A percentile compares a stretch with the other conserved stretches of the same genome.
These are phyloP conservation scores for Musa acuminata DNA, from an alignment of 176 grass and related monocot genomes.

Conservation along the genomic window DNA sequence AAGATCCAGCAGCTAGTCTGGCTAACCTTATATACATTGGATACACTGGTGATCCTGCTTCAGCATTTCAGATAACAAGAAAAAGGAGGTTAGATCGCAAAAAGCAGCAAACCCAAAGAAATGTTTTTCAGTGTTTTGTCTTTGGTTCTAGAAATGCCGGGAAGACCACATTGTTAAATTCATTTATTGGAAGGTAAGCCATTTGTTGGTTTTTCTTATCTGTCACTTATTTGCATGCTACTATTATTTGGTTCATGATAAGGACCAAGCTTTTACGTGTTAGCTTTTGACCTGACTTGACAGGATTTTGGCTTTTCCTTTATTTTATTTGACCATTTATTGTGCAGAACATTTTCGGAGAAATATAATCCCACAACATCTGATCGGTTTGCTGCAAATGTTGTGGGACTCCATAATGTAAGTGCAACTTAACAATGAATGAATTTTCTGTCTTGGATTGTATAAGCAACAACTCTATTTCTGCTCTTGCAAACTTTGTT, in stretches of 20 bases:
- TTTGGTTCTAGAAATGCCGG: conserved; percentile 81
- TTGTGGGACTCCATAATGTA: conserved; percentile 80
- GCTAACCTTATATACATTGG: conserved; percentile 88
- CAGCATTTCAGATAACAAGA: conserved; percentile 72
- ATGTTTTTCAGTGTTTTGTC: conserved; percentile 83
- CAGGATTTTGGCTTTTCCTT: neutral
- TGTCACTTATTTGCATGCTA: neutral
- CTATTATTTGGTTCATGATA: neutral
- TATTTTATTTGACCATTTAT: conserved; percentile 19
- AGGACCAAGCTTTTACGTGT: neutral
- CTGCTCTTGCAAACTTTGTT: too few relatives aligned
- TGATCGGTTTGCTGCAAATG: conserved; percentile 67
- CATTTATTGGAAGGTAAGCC: conserved; percentile 78
- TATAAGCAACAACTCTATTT: too few relatives aligned
- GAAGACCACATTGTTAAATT: conserved; percentile 73
- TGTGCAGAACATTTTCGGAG: conserved; percentile 66
- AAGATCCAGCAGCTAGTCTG: conserved; percentile 70
- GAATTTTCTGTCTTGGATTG: neutral
- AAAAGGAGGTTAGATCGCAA: conserved; percentile 93
- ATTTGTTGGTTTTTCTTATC: neutral
- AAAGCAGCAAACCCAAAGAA: conserved; percentile 66
- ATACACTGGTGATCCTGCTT: conserved; percentile 52
- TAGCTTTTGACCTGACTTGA: neutral
- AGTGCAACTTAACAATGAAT: conserved; percentile 19
- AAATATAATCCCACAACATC: conserved; percentile 46